Base-by-base conservation (phyloP, 352 stramenopile genomes). In the Globisporangium recalcitrans region DNA sequence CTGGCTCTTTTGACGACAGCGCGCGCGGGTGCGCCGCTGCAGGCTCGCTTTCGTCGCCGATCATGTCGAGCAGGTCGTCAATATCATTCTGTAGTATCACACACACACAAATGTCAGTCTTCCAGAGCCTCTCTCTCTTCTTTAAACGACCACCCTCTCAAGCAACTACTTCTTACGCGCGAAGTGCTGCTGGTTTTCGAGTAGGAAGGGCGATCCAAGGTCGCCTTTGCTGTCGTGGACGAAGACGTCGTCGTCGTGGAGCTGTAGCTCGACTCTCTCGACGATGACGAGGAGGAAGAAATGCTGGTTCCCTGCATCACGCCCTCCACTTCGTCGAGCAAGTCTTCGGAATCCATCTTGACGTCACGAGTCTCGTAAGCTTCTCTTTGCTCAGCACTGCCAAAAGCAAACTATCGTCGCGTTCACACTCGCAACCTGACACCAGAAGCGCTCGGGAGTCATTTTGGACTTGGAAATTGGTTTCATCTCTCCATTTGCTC, bases 61-160 rank as follows among this genome's bases (percentile, higher is more conserved):
- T 70, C 75, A 91, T 82, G 52, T 87, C 73, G 16, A 93, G 68
- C 13, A 93, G 56, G 51, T 91, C 80, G 52, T 93, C 79, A n/a
- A 93, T 74, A 34, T 89, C 79, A 24, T 72, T 79, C 65, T 88
- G 68, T 19, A 62, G 42, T 62, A 6, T 3, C 38, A 46, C 14
- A 68, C 38, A 14, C 10, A 52, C 27, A 52, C 19, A n/a, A 8
- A 55, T 14, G 26, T 38, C 22, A 55, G 49, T 26, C 22, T 13
- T n/a, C n/a, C n/a, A n/a, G n/a, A n/a, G n/a, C 47, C 13, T 52
- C 48, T 54, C 48, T 13, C 3, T n/a, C 31, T 0, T 4, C 16
- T 21, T 29, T 1, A 44, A 26, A 58, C 4, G n/a, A 29, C 4
- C n/a, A 10, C 10, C 24, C 14, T 44, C 14, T 54, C 1, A 36